Conservation (phyloP, 2,329 filamentous ascomycete genomes). For the Fusarium sp. region DNA sequence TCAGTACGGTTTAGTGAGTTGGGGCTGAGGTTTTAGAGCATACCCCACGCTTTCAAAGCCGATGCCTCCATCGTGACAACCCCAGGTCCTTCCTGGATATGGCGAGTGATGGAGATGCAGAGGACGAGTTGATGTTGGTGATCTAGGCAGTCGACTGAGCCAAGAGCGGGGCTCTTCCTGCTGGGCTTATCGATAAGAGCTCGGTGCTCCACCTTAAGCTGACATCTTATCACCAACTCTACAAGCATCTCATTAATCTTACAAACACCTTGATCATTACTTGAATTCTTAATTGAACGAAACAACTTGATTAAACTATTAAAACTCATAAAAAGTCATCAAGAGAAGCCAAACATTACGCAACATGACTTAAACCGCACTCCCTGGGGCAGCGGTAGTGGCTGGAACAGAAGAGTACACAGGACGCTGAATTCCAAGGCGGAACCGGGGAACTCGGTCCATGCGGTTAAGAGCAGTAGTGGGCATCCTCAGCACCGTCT, state of each 20-base stretch:
- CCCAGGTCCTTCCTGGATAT: conserved; percentile 18
- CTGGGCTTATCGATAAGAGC: conserved; percentile 45
- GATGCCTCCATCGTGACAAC: conserved; percentile 46
- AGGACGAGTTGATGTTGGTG: conserved; percentile 33
- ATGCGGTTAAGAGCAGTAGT: conserved; percentile 42
- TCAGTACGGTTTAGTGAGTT: conserved; percentile 13
- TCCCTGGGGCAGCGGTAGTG: conserved; percentile 6
- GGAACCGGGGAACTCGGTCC: conserved; percentile 41
- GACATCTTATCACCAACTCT: neutral
- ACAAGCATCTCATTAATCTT: neutral
- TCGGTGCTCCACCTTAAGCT: neutral
- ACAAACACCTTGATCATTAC: neutral
- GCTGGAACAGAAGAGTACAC: conserved; percentile 33
- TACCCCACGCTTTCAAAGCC: conserved; percentile 49
- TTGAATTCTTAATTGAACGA: neutral
- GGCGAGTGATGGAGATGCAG: conserved; percentile 24
- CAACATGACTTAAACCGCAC: neutral
- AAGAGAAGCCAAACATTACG: neutral
- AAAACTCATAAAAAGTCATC: neutral
- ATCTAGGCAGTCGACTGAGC: conserved; percentile 16
- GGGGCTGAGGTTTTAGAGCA: neutral
- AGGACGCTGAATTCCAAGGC: conserved; percentile 41
- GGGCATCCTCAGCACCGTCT: conserved; percentile 42
- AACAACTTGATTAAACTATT: neutral
- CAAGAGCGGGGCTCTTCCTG: neutral